Evolutionary conservation across 352 stramenopile species (phyloP), one percentile per base, ranked within the genome.

Genomic region (Globisporangium cederbergense): DNA sequence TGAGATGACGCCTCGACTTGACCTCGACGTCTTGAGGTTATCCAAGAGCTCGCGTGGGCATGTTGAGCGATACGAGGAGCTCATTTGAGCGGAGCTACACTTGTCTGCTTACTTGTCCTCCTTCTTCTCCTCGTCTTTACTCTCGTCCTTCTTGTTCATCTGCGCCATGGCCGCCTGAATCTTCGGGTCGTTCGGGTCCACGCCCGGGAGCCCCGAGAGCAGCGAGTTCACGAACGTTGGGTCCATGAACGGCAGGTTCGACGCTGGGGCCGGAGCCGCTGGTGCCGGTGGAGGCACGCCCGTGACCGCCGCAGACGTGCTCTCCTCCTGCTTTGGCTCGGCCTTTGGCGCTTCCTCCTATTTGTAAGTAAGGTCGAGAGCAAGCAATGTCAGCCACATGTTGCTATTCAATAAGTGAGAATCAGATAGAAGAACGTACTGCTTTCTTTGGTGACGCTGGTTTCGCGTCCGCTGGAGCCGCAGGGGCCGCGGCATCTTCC

Each of bases 151-250:
- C 68, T 90, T 89, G 54, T 75, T 84, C 74, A 96, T 88, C 71
- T 96, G 83, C 42, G 82, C 83, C 83, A 98, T 96, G 10, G 89
- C 90, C 3, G 87, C 91, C 58, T 96, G 76, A 71, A 98, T 97
- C 70, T 97, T 91, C 4, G 92, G 91, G 70, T 98, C 90, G 71
- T 97, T 97, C 36, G 85, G 83, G 71, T 98, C 92, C 62, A 97
- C 91, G 55, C 91, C 91, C 16, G 86, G 88, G 28, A 97, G 72
- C 16, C 88, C 85, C n/a, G 77, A 90, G 43, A 98, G 76, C 63
- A 98, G 68, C 46, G 87, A 91, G 68, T 93, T 92, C 64, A 97
- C 90, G 60, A 97, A 97, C 42, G 79, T 82, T 8, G 90, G 85
- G 64, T 97, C 91, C 78, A 96, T 91, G 67, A 97, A 97, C 40